phyloP scores from a whole-genome alignment of 257 asterid genomes.

The Avicennia marina region DNA sequence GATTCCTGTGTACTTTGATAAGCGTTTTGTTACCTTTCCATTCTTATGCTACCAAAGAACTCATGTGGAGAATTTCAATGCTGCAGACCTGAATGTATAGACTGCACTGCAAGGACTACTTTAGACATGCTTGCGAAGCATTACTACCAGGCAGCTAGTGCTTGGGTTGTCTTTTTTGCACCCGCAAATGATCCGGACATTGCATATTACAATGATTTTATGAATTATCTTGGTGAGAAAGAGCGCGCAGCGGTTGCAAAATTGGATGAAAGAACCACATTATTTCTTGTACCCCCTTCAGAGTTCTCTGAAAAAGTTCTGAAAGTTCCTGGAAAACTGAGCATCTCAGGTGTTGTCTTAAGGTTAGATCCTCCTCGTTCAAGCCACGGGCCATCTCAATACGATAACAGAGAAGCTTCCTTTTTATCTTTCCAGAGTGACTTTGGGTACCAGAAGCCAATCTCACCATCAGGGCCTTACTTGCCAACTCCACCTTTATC shows the following conservation, averaged over 20 bases:
- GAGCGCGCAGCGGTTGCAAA: constrained; percentile 92
- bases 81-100: constrained; percentile 75
- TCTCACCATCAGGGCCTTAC: constrained; percentile 54
- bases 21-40: too few relatives aligned
- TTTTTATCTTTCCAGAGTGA: constrained; percentile 33
- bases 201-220: constrained; percentile 77
- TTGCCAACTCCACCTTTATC: constrained; percentile 26
- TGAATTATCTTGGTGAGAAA: constrained; percentile 80
- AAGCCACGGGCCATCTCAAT: constrained; percentile 34
- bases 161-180: constrained; percentile 86
- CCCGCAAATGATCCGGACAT: constrained; percentile 88
- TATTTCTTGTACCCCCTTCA: constrained; percentile 95
- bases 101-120: constrained; percentile 95
- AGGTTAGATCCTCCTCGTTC: constrained; percentile 58
- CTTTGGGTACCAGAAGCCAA: constrained; percentile 31
- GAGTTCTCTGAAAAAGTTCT: constrained; percentile 85
- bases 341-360: constrained; percentile 84
- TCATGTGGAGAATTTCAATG: constrained; percentile 19
- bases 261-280: constrained; percentile 69
- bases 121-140: constrained; percentile 91
- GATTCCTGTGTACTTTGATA: too few relatives aligned
- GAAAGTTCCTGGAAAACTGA: constrained; percentile 81
- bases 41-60: too few relatives aligned
- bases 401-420: constrained; percentile 35
- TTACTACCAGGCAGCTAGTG: constrained; percentile 77